Evolutionary conservation across 345 rosid genomes (phyloP), one percentile per base, ranked within the genome.

Genomic region (Populus nigra): DNA sequence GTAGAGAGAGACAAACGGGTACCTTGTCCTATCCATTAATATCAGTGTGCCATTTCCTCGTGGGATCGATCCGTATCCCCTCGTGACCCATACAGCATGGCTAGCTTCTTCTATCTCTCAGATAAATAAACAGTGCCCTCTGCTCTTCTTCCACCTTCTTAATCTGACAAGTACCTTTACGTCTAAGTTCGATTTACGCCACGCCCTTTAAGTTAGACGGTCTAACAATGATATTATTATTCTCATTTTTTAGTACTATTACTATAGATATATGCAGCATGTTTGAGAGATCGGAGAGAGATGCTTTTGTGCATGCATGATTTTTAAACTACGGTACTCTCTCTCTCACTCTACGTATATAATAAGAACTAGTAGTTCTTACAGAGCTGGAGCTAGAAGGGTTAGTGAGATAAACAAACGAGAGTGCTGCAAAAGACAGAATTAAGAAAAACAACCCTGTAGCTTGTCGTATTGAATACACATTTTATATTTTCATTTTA

Each of bases 351-450:
- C 39, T 7, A 36, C 8, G 8, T 38, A 38, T 38, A 38, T 38
- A 38, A 38, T 38, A 38, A 38, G 39, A 55, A 55, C 8, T 20
- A 55, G 23, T 22, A 9, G 77, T 62, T 45, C n/a, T 47, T n/a
- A n/a, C 38, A 47, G 73, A 20, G 79, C 68, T 20, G 17, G 61
- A 53, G 59, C n/a, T 50, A 50, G 59, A 50, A 50, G 59, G 59
- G n/a, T 18, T 84, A 86, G 74, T 55, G 86, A 81, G 77, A 63
- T 53, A 75, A 91, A 89, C 90, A 87, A 90, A 85, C 82, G 83
- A 85, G 82, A 82, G 84, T 66, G 84, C 75, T 23, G 83, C 87
- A 87, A 86, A 85, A 77, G 89, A 88, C 88, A 88, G 86, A 80
- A 20, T 7, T 8, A 20, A 81, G 85, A 78, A 85, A 79, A 85